A percentile compares a stretch with the other conserved stretches of the same genome.
These are phyloP conservation scores for Boletus patriciae DNA, from an alignment of 768 basidiomycete species.

Conservation along the genomic window DNA sequence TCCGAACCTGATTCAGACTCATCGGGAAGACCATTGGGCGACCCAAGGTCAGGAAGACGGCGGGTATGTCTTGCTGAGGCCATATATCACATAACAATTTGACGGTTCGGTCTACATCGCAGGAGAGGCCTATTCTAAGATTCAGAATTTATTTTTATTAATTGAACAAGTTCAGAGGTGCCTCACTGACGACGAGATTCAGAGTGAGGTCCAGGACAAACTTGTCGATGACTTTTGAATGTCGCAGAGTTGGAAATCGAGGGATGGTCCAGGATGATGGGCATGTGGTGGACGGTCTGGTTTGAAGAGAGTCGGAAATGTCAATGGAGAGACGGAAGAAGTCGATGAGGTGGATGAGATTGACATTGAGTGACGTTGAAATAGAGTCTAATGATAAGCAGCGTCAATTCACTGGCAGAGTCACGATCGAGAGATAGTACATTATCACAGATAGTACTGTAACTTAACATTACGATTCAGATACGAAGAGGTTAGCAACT, in stretches of 20 bases:
- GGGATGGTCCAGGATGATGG: conserved; percentile 32
- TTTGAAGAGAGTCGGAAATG: conserved; percentile 30
- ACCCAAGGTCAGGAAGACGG: conserved; percentile 47
- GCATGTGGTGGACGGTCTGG: conserved; percentile 30
- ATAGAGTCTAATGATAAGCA: no score
- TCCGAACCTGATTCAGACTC: conserved; percentile 13
- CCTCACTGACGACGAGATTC: no score
- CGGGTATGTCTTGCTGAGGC: conserved; percentile 73
- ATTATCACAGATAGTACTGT: no score
- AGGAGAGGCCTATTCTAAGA: neutral
- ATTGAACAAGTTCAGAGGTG: neutral
- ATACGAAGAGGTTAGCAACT: no score
- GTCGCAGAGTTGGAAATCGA: conserved; percentile 40
- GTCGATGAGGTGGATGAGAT: no score
- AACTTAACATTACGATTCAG: no score
- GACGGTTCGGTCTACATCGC: conserved; percentile 68
- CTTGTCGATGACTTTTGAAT: conserved; percentile 44
- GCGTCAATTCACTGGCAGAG: no score
- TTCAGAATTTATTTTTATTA: conserved; percentile 9
- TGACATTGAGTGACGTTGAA: no score
- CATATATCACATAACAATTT: conserved; percentile 77
- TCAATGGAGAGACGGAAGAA: conserved; percentile 45
- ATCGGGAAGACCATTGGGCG: conserved; percentile 27
- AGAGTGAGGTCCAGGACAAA: conserved; percentile 31
- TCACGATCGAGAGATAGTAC: no score